These are phyloP conservation scores for Syzygium grande DNA, from an alignment of 345 rosid genomes.

Conservation along the genomic window DNA sequence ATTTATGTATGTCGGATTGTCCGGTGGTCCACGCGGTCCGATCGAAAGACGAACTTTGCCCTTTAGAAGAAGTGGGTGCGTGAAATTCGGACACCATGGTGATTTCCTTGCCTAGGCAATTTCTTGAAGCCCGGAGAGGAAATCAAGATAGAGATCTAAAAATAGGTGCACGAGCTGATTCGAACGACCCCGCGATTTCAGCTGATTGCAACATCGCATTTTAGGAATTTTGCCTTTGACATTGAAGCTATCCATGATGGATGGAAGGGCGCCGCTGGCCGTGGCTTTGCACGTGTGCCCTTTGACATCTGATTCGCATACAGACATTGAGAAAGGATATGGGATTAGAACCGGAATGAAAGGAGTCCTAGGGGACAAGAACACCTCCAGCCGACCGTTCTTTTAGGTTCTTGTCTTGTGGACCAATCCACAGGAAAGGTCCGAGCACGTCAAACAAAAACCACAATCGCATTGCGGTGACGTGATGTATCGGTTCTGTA, in stretches of 20 bases:
- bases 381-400: background rate
- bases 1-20: background rate
- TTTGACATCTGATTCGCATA: background rate
- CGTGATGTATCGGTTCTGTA: fast-evolving
- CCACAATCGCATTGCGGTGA: fast-evolving
- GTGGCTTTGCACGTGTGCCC: background rate
- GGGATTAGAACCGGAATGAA: background rate
- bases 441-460: background rate
- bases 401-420: background rate
- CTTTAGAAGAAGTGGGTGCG: too few relatives aligned
- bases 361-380: background rate
- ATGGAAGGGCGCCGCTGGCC: background rate
- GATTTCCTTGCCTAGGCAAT: too few relatives aligned
- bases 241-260: background rate
- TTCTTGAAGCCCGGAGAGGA: too few relatives aligned
- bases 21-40: background rate
- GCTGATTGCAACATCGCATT: background rate
- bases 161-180: background rate
- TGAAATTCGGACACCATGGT: too few relatives aligned
- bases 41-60: background rate
- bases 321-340: background rate
- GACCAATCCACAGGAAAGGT: background rate
- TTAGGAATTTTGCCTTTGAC: background rate
- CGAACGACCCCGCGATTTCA: background rate
- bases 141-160: too few relatives aligned